Evolutionary conservation across 2,329 filamentous ascomycete species (phyloP), one percentile per base, ranked within the genome.

Genomic region (Cytospora chrysosperma): DNA sequence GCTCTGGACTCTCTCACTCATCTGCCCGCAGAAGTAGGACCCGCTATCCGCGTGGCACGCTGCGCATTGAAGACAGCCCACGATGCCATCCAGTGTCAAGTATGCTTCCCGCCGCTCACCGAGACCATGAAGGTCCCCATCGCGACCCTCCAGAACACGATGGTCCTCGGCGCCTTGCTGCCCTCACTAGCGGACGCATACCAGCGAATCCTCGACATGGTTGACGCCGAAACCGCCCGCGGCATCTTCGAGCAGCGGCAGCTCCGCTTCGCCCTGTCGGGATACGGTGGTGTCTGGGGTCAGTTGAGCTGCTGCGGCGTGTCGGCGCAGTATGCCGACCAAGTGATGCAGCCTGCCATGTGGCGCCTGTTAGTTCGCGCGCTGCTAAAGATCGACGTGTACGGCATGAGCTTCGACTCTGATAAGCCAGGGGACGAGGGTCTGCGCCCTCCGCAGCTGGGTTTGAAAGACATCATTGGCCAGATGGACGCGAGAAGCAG

Each of bases 111-210:
- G 27, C 72, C 75, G 37, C 71, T 74, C 1, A 47, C 58, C 10
- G 26, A 61, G 49, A 47, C 9, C 57, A 54, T 53, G 61, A 47
- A 8, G 8, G 75, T 77, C 1, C 76, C 79, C 26, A 78, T 86
- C 57, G 79, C 83, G 58, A 68, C 77, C 32, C 83, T 85, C 65
- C 85, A 88, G 70, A 86, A 80, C 69, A 76, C 82, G 56, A 87
- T 87, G 84, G 77, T 85, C 59, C 75, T 88, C 4, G 83, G 80
- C 8, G 81, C 84, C 2, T 77, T 88, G 32, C 75, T 88, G 4
- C 84, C 85, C 1, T 82, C 83, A 10, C 79, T 85, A 52, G 84
- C 81, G 59, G 82, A 85, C 70, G 82, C 83, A 9, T 88, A 88
- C 75, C 78, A 78, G 61, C 75, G 73, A 30, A 82, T 88, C 54